phyloP scores from a whole-genome alignment of 148 eudicot genomes.

The Silene uniflora region DNA sequence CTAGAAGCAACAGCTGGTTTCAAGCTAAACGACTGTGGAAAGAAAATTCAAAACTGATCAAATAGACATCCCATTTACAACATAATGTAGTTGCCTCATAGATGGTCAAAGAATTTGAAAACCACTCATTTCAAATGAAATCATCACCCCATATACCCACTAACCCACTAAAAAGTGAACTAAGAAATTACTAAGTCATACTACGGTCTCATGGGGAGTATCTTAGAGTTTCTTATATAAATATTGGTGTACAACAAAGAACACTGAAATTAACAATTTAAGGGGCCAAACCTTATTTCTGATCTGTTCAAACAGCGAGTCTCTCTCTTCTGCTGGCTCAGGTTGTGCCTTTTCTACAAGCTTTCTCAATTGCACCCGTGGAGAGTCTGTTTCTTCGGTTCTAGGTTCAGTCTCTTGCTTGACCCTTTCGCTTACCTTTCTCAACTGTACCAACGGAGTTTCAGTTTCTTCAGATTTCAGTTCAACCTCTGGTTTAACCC shows the following conservation, averaged over 20 bases:
- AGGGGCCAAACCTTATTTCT: constrained; percentile 57
- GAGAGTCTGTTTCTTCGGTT: constrained; percentile 55
- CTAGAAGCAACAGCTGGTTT: constrained; percentile 65
- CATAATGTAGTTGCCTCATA: neutral
- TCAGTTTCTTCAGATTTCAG: constrained; percentile 33
- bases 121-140: neutral
- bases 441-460: constrained; percentile 23
- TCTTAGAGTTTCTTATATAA: neutral
- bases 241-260: neutral
- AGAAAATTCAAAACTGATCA: constrained; percentile 10
- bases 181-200: neutral
- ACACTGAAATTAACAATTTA: neutral
- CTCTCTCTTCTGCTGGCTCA: constrained; percentile 57
- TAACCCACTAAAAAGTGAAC: neutral
- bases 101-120: neutral
- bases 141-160: neutral
- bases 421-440: constrained; percentile 54
- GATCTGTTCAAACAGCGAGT: constrained; percentile 73
- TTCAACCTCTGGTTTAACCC: constrained; percentile 43
- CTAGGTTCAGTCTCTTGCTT: constrained; percentile 40
- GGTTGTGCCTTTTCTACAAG: constrained; percentile 46
- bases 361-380: constrained; percentile 46
- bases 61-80: constrained; percentile 5
- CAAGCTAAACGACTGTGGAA: constrained; percentile 67
- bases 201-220: neutral